A percentile compares a stretch with the other conserved stretches of the same genome.
Conservation (phyloP, 441 rosid species). For the Biscutella laevigata region DNA sequence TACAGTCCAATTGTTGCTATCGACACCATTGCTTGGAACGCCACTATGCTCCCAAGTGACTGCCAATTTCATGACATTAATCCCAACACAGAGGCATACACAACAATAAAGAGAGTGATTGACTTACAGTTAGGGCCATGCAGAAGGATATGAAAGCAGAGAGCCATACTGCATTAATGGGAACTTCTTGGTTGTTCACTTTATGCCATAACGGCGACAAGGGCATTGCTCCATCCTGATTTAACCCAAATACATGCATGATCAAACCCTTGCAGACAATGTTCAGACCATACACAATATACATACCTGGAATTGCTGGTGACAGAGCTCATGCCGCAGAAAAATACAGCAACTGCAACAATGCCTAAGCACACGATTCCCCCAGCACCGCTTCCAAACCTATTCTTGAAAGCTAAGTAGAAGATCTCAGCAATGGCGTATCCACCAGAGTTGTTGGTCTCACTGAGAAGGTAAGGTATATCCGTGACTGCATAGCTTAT, state of each 20-base stretch:
- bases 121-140: conserved; percentile 86
- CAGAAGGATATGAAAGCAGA: conserved; percentile 68
- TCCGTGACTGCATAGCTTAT: conserved; percentile 77
- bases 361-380: conserved; percentile 84
- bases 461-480: conserved; percentile 62
- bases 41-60: conserved; percentile 87
- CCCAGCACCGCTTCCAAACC: conserved; percentile 81
- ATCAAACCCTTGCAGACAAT: neutral
- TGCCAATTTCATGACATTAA: conserved; percentile 28
- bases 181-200: conserved; percentile 82
- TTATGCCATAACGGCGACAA: conserved; percentile 74
- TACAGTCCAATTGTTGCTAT: conserved; percentile 91
- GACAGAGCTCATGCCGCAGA: conserved; percentile 96
- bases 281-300: neutral
- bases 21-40: conserved; percentile 95
- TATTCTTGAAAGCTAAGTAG: conserved; percentile 68
- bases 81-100: neutral
- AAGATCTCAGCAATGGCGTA: conserved; percentile 90
- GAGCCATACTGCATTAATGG: conserved; percentile 87
- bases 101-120: neutral
- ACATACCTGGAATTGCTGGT: conserved; percentile 90
- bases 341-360: conserved; percentile 77
- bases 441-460: conserved; percentile 77
- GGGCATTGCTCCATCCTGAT: conserved; percentile 97
- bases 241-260: neutral